These are phyloP conservation scores for Phytophthora rubi DNA, from an alignment of 352 stramenopile species.

Conservation along the genomic window DNA sequence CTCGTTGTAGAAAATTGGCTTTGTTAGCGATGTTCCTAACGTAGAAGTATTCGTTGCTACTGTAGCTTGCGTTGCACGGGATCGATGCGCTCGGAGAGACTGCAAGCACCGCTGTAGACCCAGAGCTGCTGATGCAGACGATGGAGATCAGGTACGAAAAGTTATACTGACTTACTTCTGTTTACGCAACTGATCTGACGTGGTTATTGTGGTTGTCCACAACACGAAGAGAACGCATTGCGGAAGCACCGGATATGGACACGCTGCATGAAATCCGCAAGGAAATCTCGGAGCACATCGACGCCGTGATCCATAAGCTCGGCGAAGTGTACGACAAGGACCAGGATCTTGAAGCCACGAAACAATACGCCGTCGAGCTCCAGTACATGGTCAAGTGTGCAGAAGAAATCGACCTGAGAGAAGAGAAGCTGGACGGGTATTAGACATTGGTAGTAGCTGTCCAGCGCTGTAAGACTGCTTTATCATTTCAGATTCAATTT, in stretches of 20 bases:
- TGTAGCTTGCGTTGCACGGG: conserved; percentile 76
- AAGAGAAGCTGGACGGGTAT: conserved; percentile 77
- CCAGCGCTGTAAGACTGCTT: conserved; percentile 10
- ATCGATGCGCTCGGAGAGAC: conserved; percentile 83
- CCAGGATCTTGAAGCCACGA: conserved; percentile 78
- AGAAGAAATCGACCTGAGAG: conserved; percentile 76
- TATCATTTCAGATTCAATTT: conserved; percentile 17
- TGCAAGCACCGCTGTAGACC: conserved; percentile 78
- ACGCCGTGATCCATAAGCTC: conserved; percentile 75
- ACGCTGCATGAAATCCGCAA: conserved; percentile 64
- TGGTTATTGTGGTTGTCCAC: conserved; percentile 1
- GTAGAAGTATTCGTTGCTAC: neutral
- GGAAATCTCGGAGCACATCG: conserved; percentile 72
- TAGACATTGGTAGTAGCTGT: conserved; percentile 12
- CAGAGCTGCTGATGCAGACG: conserved; percentile 80
- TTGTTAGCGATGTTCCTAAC: no score
- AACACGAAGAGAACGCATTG: conserved; percentile 69
- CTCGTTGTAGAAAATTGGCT: no score
- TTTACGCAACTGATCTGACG: neutral
- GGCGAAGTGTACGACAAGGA: conserved; percentile 78
- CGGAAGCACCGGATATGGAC: conserved; percentile 55
- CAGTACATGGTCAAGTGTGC: conserved; percentile 90
- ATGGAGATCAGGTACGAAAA: conserved; percentile 80
- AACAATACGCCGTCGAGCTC: conserved; percentile 74
- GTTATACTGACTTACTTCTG: neutral